A percentile compares a stretch with the other conserved stretches of the same genome.
phyloP scores from a whole-genome alignment of 495 filamentous ascomycete genomes.

The Penicillium cataractarum region DNA sequence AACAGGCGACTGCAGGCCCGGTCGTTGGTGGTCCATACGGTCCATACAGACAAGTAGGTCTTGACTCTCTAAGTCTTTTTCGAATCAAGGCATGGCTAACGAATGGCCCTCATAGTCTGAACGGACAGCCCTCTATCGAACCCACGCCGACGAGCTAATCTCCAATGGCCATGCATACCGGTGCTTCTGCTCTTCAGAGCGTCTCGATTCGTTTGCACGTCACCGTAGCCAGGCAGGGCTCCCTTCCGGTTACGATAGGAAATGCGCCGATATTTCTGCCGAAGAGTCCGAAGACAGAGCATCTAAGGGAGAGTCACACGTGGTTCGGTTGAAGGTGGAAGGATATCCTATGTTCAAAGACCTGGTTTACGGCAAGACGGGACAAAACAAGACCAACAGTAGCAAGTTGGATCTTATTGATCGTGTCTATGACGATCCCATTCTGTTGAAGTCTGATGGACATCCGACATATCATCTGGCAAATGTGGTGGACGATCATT shows the following conservation, averaged over 20 bases:
- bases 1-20: slow-evolving; percentile 60
- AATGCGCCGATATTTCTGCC: slow-evolving; percentile 65
- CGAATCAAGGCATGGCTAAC: slow-evolving; percentile 12
- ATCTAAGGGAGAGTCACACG: slow-evolving; percentile 68
- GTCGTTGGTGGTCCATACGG: slow-evolving; percentile 76
- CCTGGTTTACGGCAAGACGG: slow-evolving; percentile 72
- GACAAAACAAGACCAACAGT: slow-evolving; percentile 50
- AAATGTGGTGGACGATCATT: slow-evolving; percentile 93
- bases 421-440: slow-evolving; percentile 69
- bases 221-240: slow-evolving; percentile 61
- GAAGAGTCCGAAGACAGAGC: slow-evolving; percentile 72
- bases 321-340: slow-evolving; percentile 72
- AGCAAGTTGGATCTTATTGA: slow-evolving; percentile 47
- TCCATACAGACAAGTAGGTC: slow-evolving; percentile 79
- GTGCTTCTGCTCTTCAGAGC: slow-evolving; percentile 84
- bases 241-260: slow-evolving; percentile 74
- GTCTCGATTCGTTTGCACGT: slow-evolving; percentile 64
- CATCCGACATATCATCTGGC: slow-evolving; percentile 95
- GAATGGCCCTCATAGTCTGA: slow-evolving; percentile 63
- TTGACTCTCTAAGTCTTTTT: not conserved
- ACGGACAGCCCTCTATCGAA: slow-evolving; percentile 70
- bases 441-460: slow-evolving; percentile 88
- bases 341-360: slow-evolving; percentile 67
- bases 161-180: slow-evolving; percentile 77
- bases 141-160: slow-evolving; percentile 73